Evolutionary conservation across 2,329 filamentous ascomycete genomes (phyloP), one percentile per base, ranked within the genome.

Genomic region (Exserohilum rostratum): DNA sequence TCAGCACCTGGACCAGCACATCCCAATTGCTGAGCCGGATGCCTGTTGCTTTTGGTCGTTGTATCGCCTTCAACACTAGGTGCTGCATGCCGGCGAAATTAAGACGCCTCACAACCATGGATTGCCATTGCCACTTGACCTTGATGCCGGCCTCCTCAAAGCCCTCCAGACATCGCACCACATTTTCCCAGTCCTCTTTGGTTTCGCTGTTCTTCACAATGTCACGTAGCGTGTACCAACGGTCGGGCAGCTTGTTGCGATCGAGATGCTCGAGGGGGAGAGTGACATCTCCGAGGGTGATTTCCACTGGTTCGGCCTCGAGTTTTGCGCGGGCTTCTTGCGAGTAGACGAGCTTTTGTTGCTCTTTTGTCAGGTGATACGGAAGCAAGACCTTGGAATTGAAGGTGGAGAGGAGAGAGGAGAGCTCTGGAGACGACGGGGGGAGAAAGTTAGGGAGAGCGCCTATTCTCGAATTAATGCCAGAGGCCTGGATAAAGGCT

Each of bases 351-450:
- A 81, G 73, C 53, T 73, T 68, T 27, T 70, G 63, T 59, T 81
- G 78, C 34, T 71, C 69, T 13, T 64, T 57, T 53, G 69, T 74
- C 47, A 82, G 74, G 64, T 79, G 76, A 6, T 51, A 50, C 12
- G 79, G 79, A 18, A 81, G 71, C 53, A 82, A 73, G 61, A 81
- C 65, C 46, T 77, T 76, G 40, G 68, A 69, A 57, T 80, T 79
- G 47, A 80, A 66, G 9, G 58, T 69, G 5, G 67, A 58, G 53
- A 82, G 76, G 31, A 78, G 58, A 17, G 63, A 45, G 45, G 78
- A 67, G 50, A 82, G 77, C 39, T 77, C 72, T 44, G 76, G 67
- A 12, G 71, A 73, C 10, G 77, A 74, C 10, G 78, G 72, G 31
- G 74, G 64, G 45, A 68, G 62, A 71, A 80, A 82, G 38, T 63